These are phyloP conservation scores for Barbarea vulgaris DNA, from an alignment of 345 rosid species.

Conservation along the genomic window DNA sequence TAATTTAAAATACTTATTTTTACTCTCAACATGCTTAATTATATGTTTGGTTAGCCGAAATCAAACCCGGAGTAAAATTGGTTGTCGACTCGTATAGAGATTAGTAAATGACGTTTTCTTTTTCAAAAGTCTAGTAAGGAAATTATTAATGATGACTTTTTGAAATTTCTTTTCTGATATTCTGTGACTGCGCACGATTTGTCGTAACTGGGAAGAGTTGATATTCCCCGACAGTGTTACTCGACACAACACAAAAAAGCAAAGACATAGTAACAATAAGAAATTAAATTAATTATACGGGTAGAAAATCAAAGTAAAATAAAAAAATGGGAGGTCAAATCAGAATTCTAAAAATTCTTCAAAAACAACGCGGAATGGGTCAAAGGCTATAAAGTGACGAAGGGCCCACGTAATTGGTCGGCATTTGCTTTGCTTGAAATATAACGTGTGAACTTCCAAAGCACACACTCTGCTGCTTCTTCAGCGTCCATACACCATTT, in stretches of 20 bases:
- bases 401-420: constrained; percentile 16
- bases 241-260: not conserved
- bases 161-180: constrained; percentile 14
- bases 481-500: constrained; percentile 28
- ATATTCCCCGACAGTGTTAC: constrained; percentile 26
- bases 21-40: too few relatives aligned
- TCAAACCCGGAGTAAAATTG: not conserved
- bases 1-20: too few relatives aligned
- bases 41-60: too few relatives aligned
- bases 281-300: not conserved
- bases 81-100: not conserved
- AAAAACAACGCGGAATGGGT: constrained; percentile 22
- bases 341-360: not conserved
- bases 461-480: constrained; percentile 29
- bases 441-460: constrained; percentile 23
- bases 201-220: constrained; percentile 16
- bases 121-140: constrained; percentile 16
- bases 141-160: constrained; percentile 24
- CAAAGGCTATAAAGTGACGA: constrained; percentile 19
- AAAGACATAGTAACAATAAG: not conserved
- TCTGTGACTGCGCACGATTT: constrained; percentile 19
- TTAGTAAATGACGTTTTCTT: not conserved
- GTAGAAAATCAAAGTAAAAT: not conserved
- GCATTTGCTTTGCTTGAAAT: not conserved
- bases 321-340: constrained; percentile 17